Conservation (phyloP, 768 basidiomycete genomes). For the Paxillus ammoniavirescens region DNA sequence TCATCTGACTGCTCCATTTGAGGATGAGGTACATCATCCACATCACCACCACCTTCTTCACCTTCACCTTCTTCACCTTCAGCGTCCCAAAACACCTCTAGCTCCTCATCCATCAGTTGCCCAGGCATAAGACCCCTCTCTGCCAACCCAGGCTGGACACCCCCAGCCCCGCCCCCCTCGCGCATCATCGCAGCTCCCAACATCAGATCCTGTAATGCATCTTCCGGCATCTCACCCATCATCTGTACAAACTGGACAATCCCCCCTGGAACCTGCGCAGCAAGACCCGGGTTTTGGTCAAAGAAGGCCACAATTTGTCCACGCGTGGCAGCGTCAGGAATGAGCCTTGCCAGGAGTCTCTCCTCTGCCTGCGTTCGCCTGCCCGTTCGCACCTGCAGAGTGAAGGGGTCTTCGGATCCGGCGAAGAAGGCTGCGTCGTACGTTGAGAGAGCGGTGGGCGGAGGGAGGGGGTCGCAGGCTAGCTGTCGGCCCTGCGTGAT, state of each 20-base stretch:
- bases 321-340: slow-evolving; percentile 58
- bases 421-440: slow-evolving; percentile 81
- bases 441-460: slow-evolving; percentile 49
- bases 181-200: slow-evolving; percentile 41
- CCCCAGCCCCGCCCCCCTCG: slow-evolving; percentile 29
- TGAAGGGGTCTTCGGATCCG: slow-evolving; percentile 54
- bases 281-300: slow-evolving; percentile 53
- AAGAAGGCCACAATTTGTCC: slow-evolving; percentile 62
- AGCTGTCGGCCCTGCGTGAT: slow-evolving; percentile 54
- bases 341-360: slow-evolving; percentile 50
- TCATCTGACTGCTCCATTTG: slow-evolving; percentile 21
- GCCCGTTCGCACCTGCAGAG: slow-evolving; percentile 24
- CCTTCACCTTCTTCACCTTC: slow-evolving; percentile 22
- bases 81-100: slow-evolving; percentile 20
- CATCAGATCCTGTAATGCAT: slow-evolving; percentile 62
- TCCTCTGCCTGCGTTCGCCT: slow-evolving; percentile 47
- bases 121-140: slow-evolving; percentile 36
- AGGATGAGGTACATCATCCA: slow-evolving; percentile 12
- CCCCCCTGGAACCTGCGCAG: slow-evolving; percentile 60
- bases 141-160: slow-evolving; percentile 21
- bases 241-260: slow-evolving; percentile 61
- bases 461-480: slow-evolving; percentile 88
- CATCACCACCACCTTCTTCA: slow-evolving; percentile 24
- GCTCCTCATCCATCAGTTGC: slow-evolving; percentile 46
- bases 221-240: slow-evolving; percentile 52